Conservation (phyloP, 805 yeast genomes). For the Candida caryicola region DNA sequence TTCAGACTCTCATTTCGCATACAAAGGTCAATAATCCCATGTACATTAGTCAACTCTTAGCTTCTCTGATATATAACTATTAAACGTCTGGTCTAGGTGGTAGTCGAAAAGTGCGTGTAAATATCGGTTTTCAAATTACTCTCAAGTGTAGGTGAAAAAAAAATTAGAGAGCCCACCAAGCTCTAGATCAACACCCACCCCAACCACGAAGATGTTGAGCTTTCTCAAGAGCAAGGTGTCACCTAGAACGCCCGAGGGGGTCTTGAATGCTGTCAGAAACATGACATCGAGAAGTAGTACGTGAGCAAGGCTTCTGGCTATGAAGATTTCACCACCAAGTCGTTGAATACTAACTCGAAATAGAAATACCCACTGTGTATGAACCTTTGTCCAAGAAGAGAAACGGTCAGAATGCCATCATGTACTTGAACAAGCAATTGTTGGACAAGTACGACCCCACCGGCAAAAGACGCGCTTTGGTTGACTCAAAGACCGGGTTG, state of each 20-base stretch:
- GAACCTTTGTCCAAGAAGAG: conserved; percentile 51
- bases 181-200: background rate
- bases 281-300: conserved; percentile 12
- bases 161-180: background rate
- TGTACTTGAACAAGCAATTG: conserved; percentile 50
- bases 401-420: conserved; percentile 43
- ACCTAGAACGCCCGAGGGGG: conserved; percentile 2
- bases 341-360: conserved; percentile 6
- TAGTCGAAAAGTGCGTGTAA: conserved; percentile 6
- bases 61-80: no score
- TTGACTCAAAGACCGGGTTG: conserved; percentile 49
- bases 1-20: no score
- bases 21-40: no score
- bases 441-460: conserved; percentile 63
- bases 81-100: conserved; percentile 1
- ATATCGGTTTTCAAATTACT: no score
- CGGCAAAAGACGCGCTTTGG: conserved; percentile 60
- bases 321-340: no score
- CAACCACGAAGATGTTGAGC: conserved; percentile 10
- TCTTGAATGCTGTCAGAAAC: conserved; percentile 16
- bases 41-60: no score
- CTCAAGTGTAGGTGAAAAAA: no score
- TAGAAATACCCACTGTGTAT: conserved; percentile 32
- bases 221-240: conserved; percentile 7
- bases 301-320: no score